Evolutionary conservation across 2,329 filamentous ascomycete genomes (phyloP).

Genomic region (Gnomoniopsis smithogilvyi): DNA sequence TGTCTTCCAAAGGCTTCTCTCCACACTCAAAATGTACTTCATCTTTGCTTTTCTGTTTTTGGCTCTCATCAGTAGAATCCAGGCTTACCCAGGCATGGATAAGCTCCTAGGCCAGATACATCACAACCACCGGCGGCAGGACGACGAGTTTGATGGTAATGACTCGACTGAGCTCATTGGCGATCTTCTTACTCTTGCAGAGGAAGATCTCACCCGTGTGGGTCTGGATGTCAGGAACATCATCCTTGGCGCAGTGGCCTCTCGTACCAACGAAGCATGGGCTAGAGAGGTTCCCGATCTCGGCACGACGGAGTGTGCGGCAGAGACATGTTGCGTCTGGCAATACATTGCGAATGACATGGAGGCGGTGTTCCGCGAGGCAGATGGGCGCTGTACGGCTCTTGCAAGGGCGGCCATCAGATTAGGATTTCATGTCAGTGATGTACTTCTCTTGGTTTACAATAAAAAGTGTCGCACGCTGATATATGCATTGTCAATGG

Average conservation of each 20-base stretch:
- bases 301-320: not conserved
- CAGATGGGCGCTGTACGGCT: slow-evolving; percentile 37
- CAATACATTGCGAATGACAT: slow-evolving; percentile 40
- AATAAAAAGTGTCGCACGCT: not conserved
- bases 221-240: slow-evolving; percentile 37
- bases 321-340: slow-evolving; percentile 34
- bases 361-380: slow-evolving; percentile 31
- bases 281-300: not conserved
- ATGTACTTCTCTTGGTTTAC: not conserved
- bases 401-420: slow-evolving; percentile 42
- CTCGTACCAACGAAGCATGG: not conserved
- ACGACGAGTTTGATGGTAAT: slow-evolving; percentile 25
- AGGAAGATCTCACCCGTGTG: slow-evolving; percentile 29
- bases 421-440: slow-evolving; percentile 42
- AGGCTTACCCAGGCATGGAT: slow-evolving; percentile 25
- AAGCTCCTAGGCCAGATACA: slow-evolving; percentile 18
- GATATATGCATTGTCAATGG: not conserved
- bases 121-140: slow-evolving; percentile 13
- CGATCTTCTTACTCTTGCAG: slow-evolving; percentile 33
- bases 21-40: not conserved
- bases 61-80: not conserved
- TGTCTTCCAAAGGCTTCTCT: too few species aligned
- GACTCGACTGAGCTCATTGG: slow-evolving; percentile 38
- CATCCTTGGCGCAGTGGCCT: slow-evolving; percentile 26
- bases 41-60: not conserved